Conservation (phyloP, 1,284 basidiomycete species). For the Rhodotorula mucilaginosa region DNA sequence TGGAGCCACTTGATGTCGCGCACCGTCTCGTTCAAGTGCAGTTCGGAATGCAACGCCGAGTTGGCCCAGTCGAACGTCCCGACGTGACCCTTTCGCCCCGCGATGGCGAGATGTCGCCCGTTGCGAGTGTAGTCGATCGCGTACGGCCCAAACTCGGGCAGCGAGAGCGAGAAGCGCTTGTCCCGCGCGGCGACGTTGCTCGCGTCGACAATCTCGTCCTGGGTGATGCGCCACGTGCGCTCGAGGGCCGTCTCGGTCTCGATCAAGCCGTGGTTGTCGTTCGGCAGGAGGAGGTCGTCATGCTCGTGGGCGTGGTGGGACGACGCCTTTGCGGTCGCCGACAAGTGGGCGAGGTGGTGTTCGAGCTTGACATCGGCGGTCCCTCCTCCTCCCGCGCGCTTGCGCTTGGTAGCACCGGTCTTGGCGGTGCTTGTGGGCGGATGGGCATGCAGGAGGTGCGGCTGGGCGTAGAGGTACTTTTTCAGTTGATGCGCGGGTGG, state of each 20-base stretch:
- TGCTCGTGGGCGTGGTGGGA: conserved; percentile 35
- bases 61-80: conserved; percentile 94
- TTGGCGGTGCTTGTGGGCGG: conserved; percentile 53
- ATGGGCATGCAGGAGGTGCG: conserved; percentile 37
- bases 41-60: conserved; percentile 78
- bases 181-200: conserved; percentile 59
- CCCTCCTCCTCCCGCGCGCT: not conserved
- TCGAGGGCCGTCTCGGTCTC: conserved; percentile 75
- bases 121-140: conserved; percentile 80
- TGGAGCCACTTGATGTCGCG: conserved; percentile 92
- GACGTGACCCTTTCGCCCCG: conserved; percentile 79
- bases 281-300: conserved; percentile 55
- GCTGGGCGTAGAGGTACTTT: conserved; percentile 55
- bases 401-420: conserved; percentile 41
- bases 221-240: conserved; percentile 80
- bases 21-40: conserved; percentile 85
- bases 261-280: conserved; percentile 58
- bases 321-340: conserved; percentile 24
- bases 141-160: conserved; percentile 82
- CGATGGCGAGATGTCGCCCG: conserved; percentile 82
- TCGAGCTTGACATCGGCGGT: conserved; percentile 42
- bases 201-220: conserved; percentile 64
- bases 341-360: conserved; percentile 33
- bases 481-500: conserved; percentile 35
- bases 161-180: conserved; percentile 73